phyloP scores from a whole-genome alignment of 1,139 yeast genomes.

The Blastobotrys arbuscula region DNA sequence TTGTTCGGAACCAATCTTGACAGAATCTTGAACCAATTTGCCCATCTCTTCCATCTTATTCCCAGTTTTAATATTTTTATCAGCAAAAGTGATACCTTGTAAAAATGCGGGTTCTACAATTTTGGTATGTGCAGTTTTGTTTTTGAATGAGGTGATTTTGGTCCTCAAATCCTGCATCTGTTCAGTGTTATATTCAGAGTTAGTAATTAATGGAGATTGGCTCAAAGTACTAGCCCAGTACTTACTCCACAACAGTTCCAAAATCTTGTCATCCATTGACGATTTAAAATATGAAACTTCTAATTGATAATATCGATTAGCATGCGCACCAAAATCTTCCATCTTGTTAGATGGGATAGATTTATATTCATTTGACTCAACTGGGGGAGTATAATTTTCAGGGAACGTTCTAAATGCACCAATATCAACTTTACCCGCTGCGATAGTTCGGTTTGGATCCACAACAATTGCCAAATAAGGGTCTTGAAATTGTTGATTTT shows the following conservation, averaged over 20 bases:
- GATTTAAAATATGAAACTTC: constrained; percentile 60
- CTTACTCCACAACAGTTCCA: constrained; percentile 44
- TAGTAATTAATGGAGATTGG: constrained; percentile 28
- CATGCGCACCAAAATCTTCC: constrained; percentile 65
- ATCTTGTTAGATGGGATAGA: constrained; percentile 45
- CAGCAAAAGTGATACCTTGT: constrained; percentile 16
- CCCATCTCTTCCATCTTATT: constrained; percentile 8
- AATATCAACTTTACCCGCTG: constrained; percentile 68
- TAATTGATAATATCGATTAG: constrained; percentile 65
- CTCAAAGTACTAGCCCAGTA: constrained; percentile 46
- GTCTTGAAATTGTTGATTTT: constrained; percentile 81
- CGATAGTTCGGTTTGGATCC: constrained; percentile 69
- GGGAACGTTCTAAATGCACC: constrained; percentile 89
- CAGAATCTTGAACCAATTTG: constrained; percentile 22
- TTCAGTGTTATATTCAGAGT: constrained; percentile 35
- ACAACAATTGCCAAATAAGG: constrained; percentile 86
- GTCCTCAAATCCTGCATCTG: constrained; percentile 27
- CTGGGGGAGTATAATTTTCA: constrained; percentile 34
- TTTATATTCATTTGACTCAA: constrained; percentile 18
- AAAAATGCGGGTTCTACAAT: constrained; percentile 19
- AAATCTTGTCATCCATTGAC: constrained; percentile 44
- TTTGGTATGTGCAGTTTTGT: constrained; percentile 14
- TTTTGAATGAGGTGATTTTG: constrained; percentile 21
- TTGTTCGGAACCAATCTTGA: constrained; percentile 31
- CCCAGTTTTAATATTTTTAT: background rate